phyloP scores from a whole-genome alignment of 306 rosid genomes.

The Sophora flavescens region DNA sequence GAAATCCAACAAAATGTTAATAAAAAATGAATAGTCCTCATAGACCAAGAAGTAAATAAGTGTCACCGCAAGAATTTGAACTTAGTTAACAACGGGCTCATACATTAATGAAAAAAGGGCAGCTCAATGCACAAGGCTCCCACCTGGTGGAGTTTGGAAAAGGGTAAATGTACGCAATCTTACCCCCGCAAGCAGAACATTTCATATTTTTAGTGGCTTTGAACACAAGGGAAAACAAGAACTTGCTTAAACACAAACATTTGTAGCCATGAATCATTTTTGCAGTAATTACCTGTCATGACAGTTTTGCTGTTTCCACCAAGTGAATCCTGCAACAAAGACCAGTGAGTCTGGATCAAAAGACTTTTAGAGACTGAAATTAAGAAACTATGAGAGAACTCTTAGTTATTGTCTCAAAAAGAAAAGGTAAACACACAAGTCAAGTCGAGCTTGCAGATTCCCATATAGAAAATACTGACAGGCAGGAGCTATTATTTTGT shows the following conservation, averaged over 20 bases:
- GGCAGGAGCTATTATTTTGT: constrained; percentile 6
- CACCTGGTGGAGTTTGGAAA: too few relatives aligned
- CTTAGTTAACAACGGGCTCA: constrained; percentile 31
- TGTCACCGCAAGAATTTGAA: constrained; percentile 32
- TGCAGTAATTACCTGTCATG: constrained; percentile 78
- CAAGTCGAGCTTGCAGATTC: not conserved
- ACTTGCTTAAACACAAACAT: constrained; percentile 19
- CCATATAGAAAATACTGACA: constrained; percentile 26
- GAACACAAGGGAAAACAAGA: constrained; percentile 32
- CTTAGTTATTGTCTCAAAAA: constrained; percentile 11
- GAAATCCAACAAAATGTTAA: constrained; percentile 8
- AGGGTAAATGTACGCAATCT: too few relatives aligned
- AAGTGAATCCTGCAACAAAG: constrained; percentile 80
- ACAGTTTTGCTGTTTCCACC: constrained; percentile 94
- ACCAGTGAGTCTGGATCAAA: constrained; percentile 41
- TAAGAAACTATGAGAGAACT: constrained; percentile 33
- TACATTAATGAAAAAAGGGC: constrained; percentile 23
- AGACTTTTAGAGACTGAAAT: constrained; percentile 36
- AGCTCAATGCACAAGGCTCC: too few relatives aligned
- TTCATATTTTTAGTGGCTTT: constrained; percentile 31
- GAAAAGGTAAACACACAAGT: not conserved
- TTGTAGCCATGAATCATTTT: constrained; percentile 36
- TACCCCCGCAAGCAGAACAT: too few relatives aligned
- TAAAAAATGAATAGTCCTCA: constrained; percentile 31
- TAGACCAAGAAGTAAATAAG: constrained; percentile 25